Conservation (phyloP, 2,329 filamentous ascomycete species). For the Microcyclospora tardicrescens region DNA sequence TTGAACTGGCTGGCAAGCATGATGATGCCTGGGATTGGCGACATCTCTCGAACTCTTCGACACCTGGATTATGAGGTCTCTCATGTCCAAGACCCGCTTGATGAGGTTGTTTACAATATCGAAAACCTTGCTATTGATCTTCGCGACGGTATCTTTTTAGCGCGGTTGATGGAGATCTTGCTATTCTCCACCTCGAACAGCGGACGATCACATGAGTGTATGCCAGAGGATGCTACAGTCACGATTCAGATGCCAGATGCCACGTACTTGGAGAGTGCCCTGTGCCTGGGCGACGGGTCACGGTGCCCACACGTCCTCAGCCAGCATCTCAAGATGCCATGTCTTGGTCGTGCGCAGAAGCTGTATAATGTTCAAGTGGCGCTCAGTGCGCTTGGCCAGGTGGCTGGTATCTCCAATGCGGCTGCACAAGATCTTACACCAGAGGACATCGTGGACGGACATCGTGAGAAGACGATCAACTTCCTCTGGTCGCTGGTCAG, state of each 20-base stretch:
- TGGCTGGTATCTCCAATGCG: slow-evolving; percentile 28
- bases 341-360: slow-evolving; percentile 42
- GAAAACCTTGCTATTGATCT: slow-evolving; percentile 50
- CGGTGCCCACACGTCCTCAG: slow-evolving; percentile 38
- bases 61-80: slow-evolving; percentile 45
- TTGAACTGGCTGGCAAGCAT: slow-evolving; percentile 40
- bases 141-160: slow-evolving; percentile 48
- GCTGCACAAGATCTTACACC: slow-evolving; percentile 35
- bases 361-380: slow-evolving; percentile 47
- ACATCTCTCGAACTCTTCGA: slow-evolving; percentile 41
- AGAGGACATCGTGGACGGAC: slow-evolving; percentile 50
- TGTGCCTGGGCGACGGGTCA: slow-evolving; percentile 16
- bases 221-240: slow-evolving; percentile 24
- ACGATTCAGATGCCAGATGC: slow-evolving; percentile 35
- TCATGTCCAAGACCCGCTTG: slow-evolving; percentile 42
- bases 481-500: slow-evolving; percentile 48
- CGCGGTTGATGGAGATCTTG: slow-evolving; percentile 46
- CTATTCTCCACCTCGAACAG: slow-evolving; percentile 25
- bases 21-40: slow-evolving; percentile 46
- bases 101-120: slow-evolving; percentile 47
- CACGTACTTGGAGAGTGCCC: slow-evolving; percentile 28
- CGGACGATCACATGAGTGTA: neutral
- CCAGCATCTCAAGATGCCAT: slow-evolving; percentile 46
- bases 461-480: slow-evolving; percentile 50
- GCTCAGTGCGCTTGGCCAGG: slow-evolving; percentile 37